Evolutionary conservation across 352 stramenopile species (phyloP).

Genomic region (Elongisporangium prolatum): DNA sequence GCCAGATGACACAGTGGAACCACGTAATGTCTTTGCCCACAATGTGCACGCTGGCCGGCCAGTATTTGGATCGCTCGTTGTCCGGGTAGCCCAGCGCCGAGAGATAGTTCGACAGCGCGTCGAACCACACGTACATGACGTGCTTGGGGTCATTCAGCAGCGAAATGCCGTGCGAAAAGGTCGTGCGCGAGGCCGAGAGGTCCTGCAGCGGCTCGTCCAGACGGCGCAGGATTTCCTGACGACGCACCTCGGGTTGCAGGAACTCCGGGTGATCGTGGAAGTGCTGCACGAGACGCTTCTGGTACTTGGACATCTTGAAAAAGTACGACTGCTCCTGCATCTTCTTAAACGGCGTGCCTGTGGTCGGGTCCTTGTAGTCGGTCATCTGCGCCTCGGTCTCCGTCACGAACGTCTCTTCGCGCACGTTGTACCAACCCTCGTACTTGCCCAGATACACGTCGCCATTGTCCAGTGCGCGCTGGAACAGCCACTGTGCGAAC

Average conservation of each 20-base stretch:
- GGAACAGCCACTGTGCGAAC: constrained; percentile 95
- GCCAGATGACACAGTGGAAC: constrained; percentile 99
- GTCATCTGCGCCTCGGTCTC: constrained; percentile 94
- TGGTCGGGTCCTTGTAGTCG: constrained; percentile 94
- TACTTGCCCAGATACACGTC: constrained; percentile 99
- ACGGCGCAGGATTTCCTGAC: constrained; percentile 93
- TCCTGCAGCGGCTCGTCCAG: constrained; percentile 93
- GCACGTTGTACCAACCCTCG: constrained; percentile 98
- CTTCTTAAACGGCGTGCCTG: constrained; percentile 93
- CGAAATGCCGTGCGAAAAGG: constrained; percentile 93
- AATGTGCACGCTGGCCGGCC: constrained; percentile 82
- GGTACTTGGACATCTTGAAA: constrained; percentile 99
- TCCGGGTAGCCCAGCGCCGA: constrained; percentile 94
- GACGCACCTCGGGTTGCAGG: constrained; percentile 94
- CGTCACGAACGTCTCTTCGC: constrained; percentile 98
- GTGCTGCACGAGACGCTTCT: constrained; percentile 92
- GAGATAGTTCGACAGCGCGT: constrained; percentile 98
- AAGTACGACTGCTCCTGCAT: constrained; percentile 99
- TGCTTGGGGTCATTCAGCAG: constrained; percentile 94
- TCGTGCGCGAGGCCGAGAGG: constrained; percentile 96
- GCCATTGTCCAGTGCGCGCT: constrained; percentile 78
- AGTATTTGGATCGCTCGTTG: constrained; percentile 67
- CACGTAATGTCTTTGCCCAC: constrained; percentile 98
- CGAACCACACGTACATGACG: constrained; percentile 99
- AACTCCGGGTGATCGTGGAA: constrained; percentile 95